Percentiles rank a stretch among this genome's conserved stretches.
phyloP scores from a whole-genome alignment of 202 grass and related monocot genomes.

The Hordeum pubiflorum region DNA sequence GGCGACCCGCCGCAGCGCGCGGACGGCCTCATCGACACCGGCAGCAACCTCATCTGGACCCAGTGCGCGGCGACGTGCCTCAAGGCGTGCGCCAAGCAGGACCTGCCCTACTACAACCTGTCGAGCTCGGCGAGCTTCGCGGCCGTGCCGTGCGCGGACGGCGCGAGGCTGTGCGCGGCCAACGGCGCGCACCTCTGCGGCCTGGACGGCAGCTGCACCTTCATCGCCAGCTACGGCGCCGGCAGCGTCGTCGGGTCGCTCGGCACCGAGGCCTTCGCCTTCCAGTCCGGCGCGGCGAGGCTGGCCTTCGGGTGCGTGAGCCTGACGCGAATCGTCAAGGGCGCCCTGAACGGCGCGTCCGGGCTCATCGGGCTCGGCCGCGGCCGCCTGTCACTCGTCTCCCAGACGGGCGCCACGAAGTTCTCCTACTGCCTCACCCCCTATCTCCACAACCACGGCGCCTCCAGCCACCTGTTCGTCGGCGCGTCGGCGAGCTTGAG shows the following conservation, averaged over 20 bases:
- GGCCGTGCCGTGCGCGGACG: background rate
- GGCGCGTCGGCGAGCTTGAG: background rate
- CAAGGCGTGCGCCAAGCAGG: background rate
- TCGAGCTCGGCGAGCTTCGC: background rate
- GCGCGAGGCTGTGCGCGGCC: background rate
- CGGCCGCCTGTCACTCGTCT: background rate
- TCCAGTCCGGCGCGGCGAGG: background rate
- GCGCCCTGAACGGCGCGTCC: background rate
- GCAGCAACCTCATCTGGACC: slow-evolving; percentile 27
- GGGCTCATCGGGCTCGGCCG: slow-evolving; percentile 25
- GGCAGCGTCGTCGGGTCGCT: background rate
- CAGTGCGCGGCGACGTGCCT: background rate
- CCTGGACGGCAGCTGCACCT: background rate
- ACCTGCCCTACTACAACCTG: slow-evolving; percentile 20
- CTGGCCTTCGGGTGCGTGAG: slow-evolving; percentile 21
- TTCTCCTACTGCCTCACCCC: slow-evolving; percentile 30
- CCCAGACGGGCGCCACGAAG: slow-evolving; percentile 2
- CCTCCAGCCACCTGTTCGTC: slow-evolving; percentile 13
- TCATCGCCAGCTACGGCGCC: background rate
- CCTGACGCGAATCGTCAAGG: accelerated
- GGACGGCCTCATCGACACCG: slow-evolving; percentile 25
- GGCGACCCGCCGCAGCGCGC: slow-evolving; percentile 16
- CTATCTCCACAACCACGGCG: background rate
- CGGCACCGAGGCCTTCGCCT: slow-evolving; percentile 6
- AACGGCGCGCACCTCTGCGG: background rate